Conservation (phyloP, 768 basidiomycete genomes). For the Pulveroboletus sp. region DNA sequence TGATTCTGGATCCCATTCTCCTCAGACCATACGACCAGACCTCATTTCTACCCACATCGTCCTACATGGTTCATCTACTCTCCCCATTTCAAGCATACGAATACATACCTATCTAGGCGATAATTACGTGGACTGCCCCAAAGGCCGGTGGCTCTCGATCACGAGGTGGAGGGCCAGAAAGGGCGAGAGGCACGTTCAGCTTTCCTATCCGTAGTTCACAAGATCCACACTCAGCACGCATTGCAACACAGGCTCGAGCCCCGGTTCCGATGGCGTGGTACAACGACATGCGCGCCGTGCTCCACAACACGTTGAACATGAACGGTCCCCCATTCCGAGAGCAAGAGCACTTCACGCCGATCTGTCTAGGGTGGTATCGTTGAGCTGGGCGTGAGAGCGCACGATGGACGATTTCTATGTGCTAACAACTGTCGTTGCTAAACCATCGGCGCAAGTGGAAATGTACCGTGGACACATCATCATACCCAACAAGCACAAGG, state of each 20-base stretch:
- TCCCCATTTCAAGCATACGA: no score
- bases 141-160: no score
- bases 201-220: slow-evolving; percentile 42
- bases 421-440: slow-evolving; percentile 36
- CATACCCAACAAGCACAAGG: slow-evolving; percentile 97
- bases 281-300: slow-evolving; percentile 84
- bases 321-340: slow-evolving; percentile 31
- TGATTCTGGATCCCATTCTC: slow-evolving; percentile 50
- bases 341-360: neutral
- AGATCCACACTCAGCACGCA: slow-evolving; percentile 59
- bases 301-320: slow-evolving; percentile 85
- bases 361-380: slow-evolving; percentile 84
- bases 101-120: no score
- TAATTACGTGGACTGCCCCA: no score
- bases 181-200: no score
- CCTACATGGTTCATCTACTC: no score
- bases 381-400: slow-evolving; percentile 77
- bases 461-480: slow-evolving; percentile 89
- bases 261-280: slow-evolving; percentile 75
- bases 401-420: slow-evolving; percentile 87
- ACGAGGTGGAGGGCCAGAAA: no score
- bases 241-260: no score
- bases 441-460: slow-evolving; percentile 68
- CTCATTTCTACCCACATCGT: slow-evolving; percentile 56
- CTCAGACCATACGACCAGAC: neutral